Evolutionary conservation across 805 yeast species (phyloP).

Genomic region (Pichia rugopelliculosa): DNA sequence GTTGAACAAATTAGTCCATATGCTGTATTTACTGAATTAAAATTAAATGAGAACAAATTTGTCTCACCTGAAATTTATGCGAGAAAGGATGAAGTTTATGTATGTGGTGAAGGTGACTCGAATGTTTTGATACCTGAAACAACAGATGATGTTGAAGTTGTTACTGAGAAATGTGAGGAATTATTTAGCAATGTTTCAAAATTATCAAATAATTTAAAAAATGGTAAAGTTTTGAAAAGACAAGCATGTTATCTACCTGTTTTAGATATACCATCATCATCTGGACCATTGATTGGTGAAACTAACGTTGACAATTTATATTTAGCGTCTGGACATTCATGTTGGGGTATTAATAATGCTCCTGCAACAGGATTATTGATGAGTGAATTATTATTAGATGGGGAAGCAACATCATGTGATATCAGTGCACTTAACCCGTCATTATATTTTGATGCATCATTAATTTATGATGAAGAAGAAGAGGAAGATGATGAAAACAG

Average conservation of each 20-base stretch:
- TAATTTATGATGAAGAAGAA: constrained; percentile 29
- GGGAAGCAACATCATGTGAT: constrained; percentile 69
- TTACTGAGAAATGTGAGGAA: constrained; percentile 80
- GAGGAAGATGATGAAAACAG: constrained; percentile 24
- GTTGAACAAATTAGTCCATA: constrained; percentile 75
- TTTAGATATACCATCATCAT: constrained; percentile 81
- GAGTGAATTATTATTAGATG: constrained; percentile 83
- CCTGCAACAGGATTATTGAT: constrained; percentile 94
- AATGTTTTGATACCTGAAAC: constrained; percentile 88
- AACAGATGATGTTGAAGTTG: constrained; percentile 87
- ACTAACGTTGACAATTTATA: constrained; percentile 76
- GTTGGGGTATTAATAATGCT: constrained; percentile 98
- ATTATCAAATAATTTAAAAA: constrained; percentile 58
- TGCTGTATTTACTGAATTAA: constrained; percentile 89
- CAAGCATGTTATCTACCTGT: constrained; percentile 97
- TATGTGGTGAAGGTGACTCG: constrained; percentile 96
- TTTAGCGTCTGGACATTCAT: constrained; percentile 89
- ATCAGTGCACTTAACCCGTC: constrained; percentile 80
- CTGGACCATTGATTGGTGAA: constrained; percentile 92
- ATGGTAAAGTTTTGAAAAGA: constrained; percentile 68
- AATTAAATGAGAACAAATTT: constrained; percentile 55
- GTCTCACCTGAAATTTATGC: constrained; percentile 94
- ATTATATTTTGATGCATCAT: constrained; percentile 70
- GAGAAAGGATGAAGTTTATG: constrained; percentile 89
- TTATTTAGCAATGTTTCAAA: constrained; percentile 74